These are phyloP conservation scores for Candida methanosorbosa DNA, from an alignment of 805 yeast species.

Conservation along the genomic window DNA sequence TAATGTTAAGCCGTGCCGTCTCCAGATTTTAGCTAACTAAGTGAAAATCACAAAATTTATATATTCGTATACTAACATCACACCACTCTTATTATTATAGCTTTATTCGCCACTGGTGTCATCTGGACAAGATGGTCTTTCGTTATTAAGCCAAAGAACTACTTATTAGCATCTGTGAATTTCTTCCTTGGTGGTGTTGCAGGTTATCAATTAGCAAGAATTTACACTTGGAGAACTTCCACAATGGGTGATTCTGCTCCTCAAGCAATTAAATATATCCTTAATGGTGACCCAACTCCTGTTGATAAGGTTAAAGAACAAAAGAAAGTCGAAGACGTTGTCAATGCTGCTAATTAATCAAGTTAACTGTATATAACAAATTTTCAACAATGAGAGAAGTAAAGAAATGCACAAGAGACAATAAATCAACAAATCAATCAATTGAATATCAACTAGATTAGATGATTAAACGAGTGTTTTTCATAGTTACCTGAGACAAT, in stretches of 20 bases:
- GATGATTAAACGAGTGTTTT: too few species aligned
- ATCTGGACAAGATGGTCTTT: constrained; percentile 99
- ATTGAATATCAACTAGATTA: too few species aligned
- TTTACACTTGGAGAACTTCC: constrained; percentile 53
- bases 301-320: background rate
- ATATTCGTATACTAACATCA: constrained; percentile 2
- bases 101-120: constrained; percentile 83
- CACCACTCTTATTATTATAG: constrained; percentile 20
- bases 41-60: too few species aligned
- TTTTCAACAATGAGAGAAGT: too few species aligned
- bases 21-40: too few species aligned
- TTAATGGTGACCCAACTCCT: constrained; percentile 31
- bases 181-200: constrained; percentile 91
- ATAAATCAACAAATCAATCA: too few species aligned
- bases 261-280: constrained; percentile 51
- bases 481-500: too few species aligned
- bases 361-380: too few species aligned
- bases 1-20: background rate
- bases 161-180: constrained; percentile 83
- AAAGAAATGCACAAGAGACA: too few species aligned
- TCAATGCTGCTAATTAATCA: background rate
- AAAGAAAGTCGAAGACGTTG: background rate
- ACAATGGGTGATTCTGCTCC: constrained; percentile 49
- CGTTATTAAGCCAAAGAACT: constrained; percentile 84
- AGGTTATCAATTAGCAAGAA: constrained; percentile 70